Conservation (phyloP, 176 grass and related monocot genomes). For the Carex kokanica region DNA sequence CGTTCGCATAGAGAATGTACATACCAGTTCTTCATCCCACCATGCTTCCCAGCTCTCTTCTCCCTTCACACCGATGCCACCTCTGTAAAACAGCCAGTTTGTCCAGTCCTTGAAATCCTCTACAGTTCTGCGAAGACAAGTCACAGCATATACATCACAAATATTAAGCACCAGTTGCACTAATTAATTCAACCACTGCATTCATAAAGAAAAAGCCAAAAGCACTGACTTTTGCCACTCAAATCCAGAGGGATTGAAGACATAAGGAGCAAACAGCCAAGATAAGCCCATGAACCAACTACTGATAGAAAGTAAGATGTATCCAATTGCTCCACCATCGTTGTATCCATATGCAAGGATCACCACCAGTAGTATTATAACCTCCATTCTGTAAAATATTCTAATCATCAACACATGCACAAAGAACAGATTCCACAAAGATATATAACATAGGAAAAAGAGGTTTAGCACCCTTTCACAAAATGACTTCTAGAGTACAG, state of each 20-base stretch:
- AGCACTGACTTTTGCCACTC: constrained; percentile 88
- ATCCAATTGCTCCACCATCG: constrained; percentile 68
- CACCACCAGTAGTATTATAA: constrained; percentile 66
- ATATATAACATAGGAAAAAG: background rate
- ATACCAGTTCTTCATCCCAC: constrained; percentile 97
- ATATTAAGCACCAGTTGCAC: background rate
- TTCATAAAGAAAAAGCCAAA: background rate
- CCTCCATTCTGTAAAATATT: constrained; percentile 68
- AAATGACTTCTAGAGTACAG: constrained; percentile 93
- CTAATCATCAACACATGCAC: constrained; percentile 15
- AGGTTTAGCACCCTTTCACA: constrained; percentile 61
- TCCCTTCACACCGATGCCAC: constrained; percentile 95
- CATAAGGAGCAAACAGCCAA: constrained; percentile 94
- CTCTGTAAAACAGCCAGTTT: constrained; percentile 94
- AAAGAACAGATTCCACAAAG: background rate
- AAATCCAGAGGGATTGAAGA: constrained; percentile 93
- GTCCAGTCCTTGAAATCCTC: constrained; percentile 99
- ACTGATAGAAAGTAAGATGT: constrained; percentile 93
- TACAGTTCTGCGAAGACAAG: constrained; percentile 43
- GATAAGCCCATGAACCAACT: constrained; percentile 92
- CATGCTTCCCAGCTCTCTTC: constrained; percentile 99
- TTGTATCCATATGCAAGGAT: constrained; percentile 82
- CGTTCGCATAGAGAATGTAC: background rate
- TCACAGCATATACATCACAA: background rate
- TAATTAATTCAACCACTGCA: background rate